Base-by-base conservation (phyloP, 352 stramenopile genomes). In the Phytophthora uliginosa region DNA sequence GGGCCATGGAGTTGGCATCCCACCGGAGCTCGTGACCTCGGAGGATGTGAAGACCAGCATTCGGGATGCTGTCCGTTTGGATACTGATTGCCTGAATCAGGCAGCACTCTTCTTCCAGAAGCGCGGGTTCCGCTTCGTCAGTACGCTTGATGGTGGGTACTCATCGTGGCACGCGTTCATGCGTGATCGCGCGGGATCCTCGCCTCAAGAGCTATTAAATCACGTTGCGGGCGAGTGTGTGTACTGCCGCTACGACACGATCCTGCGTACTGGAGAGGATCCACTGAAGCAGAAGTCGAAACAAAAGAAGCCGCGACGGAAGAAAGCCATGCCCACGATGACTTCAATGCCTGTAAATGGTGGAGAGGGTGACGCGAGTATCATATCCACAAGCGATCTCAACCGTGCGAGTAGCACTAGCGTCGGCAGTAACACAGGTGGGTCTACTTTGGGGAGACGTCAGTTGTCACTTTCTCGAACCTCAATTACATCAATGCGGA, bases 81-180 rank as follows among this genome's bases (percentile, higher is more conserved):
- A 95, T 26, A 79, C 80, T 0, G 86, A 92, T 57, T 81, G 80
- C 22, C 77, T 95, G 20, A 95, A 95, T 66, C 86, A 89, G 34
- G 88, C 88, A 0, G 85, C 86, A 17, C 69, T 95, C 0, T 94
- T 93, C 26, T 95, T 95, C 70, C 88, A 95, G 71, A 95, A 95
- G 69, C 82, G 82, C 47, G 85, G 81, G 2, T 95, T 95, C 60
- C 86, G 88, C n/a, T 95, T 93, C 62, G 84, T 95, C 40, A 93
- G 88, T 34, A 84, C 73, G 8, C 59, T 95, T 15, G 88, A 95
- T 59, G 88, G 88, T 20, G 88, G 88, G 2, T 95, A 94, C 63
- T 84, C 88, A 12, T 91, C 86, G 7, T 95, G 88, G 88, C 88
- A 95, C 59, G 86, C 88, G n/a, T 94, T 89, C 63, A 91, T 95